Base-by-base conservation (phyloP, 805 yeast genomes). In the Saturnispora diversa region DNA sequence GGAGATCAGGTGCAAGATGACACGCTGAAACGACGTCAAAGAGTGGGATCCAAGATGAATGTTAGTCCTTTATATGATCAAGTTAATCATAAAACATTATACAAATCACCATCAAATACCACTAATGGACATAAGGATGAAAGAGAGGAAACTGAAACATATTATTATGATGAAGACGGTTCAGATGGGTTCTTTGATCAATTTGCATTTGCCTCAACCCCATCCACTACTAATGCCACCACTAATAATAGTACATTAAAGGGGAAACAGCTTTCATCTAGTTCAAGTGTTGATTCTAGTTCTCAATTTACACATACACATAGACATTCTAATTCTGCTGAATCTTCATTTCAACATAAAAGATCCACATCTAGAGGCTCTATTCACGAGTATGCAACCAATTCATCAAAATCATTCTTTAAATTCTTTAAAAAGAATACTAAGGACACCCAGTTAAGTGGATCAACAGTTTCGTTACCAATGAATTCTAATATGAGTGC, bases 331-430 rank as follows among this genome's bases (percentile, higher is more conserved):
- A 67, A 69, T 5, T 58, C 68, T 0, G 65, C 70, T 16, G 71
- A 70, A 36, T 77, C 84, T 0, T 72, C 80, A 0, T 81, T 75
- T 41, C 66, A 76, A 1, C 59, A 55, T 39, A 52, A 52, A 31
- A 34, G 61, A 16, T 43, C 55, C 5, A 44, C 55, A 25, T 54
- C 63, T 7, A 52, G 48, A 35, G 57, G 56, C 15, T 52, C 64
- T 2, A 40, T 54, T 4, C 47, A 51, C 15, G 61, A 58, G 16
- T 37, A 27, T 27, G 46, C 52, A 3, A 44, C 53, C 15, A 47
- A 55, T 6, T 58, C 61, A 9, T 56, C 58, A 27, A 54, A 57
- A 16, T 46, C 59, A 1, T 53, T 59, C 30, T 58, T 49, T 37
- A 59, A 56, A 39, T 56, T 59, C 39, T 59, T 59, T 35, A 53